Base-by-base conservation (phyloP, 2,329 filamentous ascomycete species). In the Penicillium italicum region DNA sequence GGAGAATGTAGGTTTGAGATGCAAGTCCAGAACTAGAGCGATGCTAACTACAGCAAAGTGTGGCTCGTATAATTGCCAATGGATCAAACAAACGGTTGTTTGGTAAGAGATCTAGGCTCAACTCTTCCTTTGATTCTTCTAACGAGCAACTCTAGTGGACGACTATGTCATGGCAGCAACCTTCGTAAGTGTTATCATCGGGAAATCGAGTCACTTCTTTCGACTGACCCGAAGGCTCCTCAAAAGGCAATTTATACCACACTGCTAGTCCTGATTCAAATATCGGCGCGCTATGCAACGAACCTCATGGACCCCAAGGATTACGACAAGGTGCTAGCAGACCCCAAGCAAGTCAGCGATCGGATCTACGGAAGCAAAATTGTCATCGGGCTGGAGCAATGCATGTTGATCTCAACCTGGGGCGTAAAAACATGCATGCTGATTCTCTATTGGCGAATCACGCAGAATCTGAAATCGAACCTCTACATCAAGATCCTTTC, bases 371-470 rank as follows among this genome's bases (percentile, higher is more conserved):
- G 79, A 12, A 78, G 76, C 53, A 80, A 80, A 50, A 71, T 80
- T n/a, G 77, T 79, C 16, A 69, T 81, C 34, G 75, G 74, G 1
- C 69, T 79, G 8, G 78, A 81, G 54, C 77, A 80, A 58, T 79
- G 76, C 69, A 79, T 80, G 70, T 69, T 79, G 33, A 53, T 73
- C 16, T 77, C 76, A 3, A 78, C 78, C 14, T 82, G 80, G 79
- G 66, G 76, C 6, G 74, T 80, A 46, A 83, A 82, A 61, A 70
- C 76, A 24, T 81, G 79, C 62, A 73, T 82, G 62, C 65, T 82
- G 58, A 73, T 78, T 26, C 76, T 82, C 60, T 80, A 80, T 59
- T 72, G 72, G 58, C 71, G 77, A 12, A 72, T 80, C 64, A 80
- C 77, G 37, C 73, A 67, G 51, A 72, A 68, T 43, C 60, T 70